Evolutionary conservation across 371 early-diverging fungal genomes (phyloP).

Genomic region (Mortierella sp.): DNA sequence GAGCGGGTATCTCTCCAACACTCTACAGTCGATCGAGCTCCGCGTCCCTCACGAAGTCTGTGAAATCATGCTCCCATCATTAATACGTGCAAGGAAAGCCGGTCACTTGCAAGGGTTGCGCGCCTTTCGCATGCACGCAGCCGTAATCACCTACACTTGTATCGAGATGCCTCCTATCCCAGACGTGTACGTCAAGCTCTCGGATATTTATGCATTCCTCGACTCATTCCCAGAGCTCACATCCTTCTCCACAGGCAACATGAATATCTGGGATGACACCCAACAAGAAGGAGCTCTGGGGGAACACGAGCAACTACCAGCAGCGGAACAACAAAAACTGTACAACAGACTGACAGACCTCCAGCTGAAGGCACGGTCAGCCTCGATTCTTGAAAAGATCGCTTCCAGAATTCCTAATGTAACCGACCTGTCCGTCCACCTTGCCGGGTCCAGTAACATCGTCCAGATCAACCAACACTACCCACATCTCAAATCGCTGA

Average conservation of each 20-base stretch:
- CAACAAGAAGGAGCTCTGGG: too few relatives aligned
- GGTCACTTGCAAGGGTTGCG: conserved; percentile 7
- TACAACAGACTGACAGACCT: background rate
- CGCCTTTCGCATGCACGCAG: background rate
- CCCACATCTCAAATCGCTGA: conserved; percentile 6
- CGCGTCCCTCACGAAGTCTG: background rate
- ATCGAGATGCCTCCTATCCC: background rate
- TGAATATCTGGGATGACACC: background rate
- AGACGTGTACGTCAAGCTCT: conserved; percentile 3
- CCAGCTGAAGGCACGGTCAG: background rate
- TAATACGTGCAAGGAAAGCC: conserved; percentile 11
- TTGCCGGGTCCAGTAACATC: background rate
- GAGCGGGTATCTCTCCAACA: conserved; percentile 16
- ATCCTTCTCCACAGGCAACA: conserved; percentile 6
- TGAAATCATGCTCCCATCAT: conserved; percentile 5
- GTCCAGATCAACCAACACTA: background rate
- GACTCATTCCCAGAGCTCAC: conserved; percentile 14
- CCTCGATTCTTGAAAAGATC: background rate
- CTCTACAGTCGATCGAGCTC: conserved; percentile 1
- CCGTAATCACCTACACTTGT: background rate
- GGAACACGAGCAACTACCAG: background rate
- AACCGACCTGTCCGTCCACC: background rate
- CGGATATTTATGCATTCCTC: conserved; percentile 7
- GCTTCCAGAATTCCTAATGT: conserved; percentile 3
- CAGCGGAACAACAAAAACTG: background rate